Base-by-base conservation (phyloP, 2,329 filamentous ascomycete species). In the Helicocarpus griseus region DNA sequence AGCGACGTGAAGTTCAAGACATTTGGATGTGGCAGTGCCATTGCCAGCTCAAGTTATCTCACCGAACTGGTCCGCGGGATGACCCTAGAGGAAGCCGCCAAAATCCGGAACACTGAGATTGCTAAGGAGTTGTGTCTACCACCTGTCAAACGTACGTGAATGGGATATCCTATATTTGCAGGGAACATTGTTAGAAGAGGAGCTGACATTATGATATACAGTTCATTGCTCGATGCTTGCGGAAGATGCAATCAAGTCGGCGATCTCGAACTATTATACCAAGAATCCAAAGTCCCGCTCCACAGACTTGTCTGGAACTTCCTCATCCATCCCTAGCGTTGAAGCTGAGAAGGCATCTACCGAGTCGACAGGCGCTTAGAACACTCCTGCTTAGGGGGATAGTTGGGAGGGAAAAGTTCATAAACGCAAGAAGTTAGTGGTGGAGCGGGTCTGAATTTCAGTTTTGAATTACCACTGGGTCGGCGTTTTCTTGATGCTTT, bases 1-100 rank as follows among this genome's bases (percentile, higher is more conserved):
- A 84, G 83, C 62, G 91, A 96, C 62, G 90, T 95, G 68, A 93
- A 94, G 73, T 96, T 96, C 81, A 96, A 96, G 83, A 96, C 90
- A 0, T 96, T 96, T 66, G 90, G 90, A 48, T 96, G 90, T 69
- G 90, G 90, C 51, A 89, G 85, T 28, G 93, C 93, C 58, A 98
- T 98, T 71, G 93, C 93, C 40, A 91, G 86, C 57, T 94, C 87
- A 54, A 93, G 86, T 65, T 98, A 98, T 69, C 73, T 98, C 63
- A 98, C 93, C 7, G 89, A 95, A 72, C 77, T 98, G 54, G 90
- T 98, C 57, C 82, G 89, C 57, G 93, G 93, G 55, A 98, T 97
- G 91, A 95, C 86, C 13, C 73, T 98, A 59, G 93, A 98, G 62
- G 89, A 98, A 69, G 93, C 94, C 31, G 83, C 84, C 50, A 85